phyloP scores from a whole-genome alignment of 768 basidiomycete species.

The Podaxis carcinomalis region DNA sequence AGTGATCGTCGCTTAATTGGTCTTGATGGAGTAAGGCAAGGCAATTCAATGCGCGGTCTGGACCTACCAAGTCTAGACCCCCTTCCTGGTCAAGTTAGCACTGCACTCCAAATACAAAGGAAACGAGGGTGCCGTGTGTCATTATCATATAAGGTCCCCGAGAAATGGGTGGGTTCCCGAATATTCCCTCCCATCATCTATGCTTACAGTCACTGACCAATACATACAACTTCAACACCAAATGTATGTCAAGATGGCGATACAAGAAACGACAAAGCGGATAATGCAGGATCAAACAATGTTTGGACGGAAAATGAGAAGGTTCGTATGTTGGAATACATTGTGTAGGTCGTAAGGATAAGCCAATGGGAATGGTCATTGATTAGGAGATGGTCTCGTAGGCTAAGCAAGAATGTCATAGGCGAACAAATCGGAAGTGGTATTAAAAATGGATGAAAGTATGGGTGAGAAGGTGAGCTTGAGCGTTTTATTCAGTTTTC shows the following conservation, averaged over 20 bases:
- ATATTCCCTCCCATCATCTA: not conserved
- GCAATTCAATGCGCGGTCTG: not conserved
- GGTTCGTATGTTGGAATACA: not conserved
- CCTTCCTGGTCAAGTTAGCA: not conserved
- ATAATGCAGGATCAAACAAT: not conserved
- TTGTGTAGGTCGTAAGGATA: not conserved
- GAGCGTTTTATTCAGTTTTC: too few relatives aligned
- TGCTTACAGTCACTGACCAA: not conserved
- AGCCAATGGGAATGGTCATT: too few relatives aligned
- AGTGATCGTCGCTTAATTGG: not conserved
- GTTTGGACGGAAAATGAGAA: not conserved
- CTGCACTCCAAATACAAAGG: not conserved
- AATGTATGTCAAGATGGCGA: not conserved
- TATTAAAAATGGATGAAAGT: too few relatives aligned
- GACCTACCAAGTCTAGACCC: constrained; percentile 6
- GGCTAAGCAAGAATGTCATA: not conserved
- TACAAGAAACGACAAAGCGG: not conserved
- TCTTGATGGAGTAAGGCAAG: not conserved
- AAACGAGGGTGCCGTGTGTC: constrained; percentile 11
- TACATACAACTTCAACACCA: not conserved
- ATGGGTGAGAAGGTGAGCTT: not conserved
- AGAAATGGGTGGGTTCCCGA: not conserved
- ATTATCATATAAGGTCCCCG: constrained; percentile 1
- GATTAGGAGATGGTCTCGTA: not conserved
- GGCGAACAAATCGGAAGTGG: not conserved